Base-by-base conservation (phyloP, 805 yeast genomes). In the Candida anglica region DNA sequence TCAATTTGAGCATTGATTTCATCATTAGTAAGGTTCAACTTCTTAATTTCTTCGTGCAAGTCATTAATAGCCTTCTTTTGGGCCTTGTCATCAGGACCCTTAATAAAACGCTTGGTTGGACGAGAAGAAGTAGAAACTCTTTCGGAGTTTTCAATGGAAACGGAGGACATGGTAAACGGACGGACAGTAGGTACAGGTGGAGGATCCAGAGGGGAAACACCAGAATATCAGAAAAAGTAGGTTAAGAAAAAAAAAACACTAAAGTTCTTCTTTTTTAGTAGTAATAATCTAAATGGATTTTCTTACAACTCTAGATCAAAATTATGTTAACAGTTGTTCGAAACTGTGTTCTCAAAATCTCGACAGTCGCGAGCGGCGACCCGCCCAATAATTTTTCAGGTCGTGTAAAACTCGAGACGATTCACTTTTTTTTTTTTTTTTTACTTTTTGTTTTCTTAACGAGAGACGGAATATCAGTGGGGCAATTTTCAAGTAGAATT, bases 31-130 rank as follows among this genome's bases (percentile, higher is more conserved):
- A 61, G 54, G 53, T 81, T 86, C 56, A 80, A 67, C 52, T 73
- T 73, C 50, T 78, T 77, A 57, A 84, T 73, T 54, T 81, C 80
- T 25, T 70, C 69, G 41, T 75, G 74, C 46, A 81, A 59, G 40
- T 65, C 66, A 23, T 69, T 73, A 41, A 82, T 52, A 44, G 73
- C 69, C 41, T 69, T 73, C 55, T 83, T 84, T 60, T 80, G 71
- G 36, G 68, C 78, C 40, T 71, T 63, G 49, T 71, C 75, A 59
- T 85, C 93, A 30, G 94, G 94, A 52, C 82, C 78, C 60, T 83
- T 83, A 60, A 81, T 73, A 57, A 70, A 77, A 41, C 70, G 72
- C 61, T 75, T 72, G 32, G 46, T 41, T 24, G 63, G 56, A 38
- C 45, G 44, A 17, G 21, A 26, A 3, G 41, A n/a, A 26, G 22